A percentile compares a stretch with the other conserved stretches of the same genome.
Evolutionary conservation across 768 basidiomycete species (phyloP).

Genomic region (Pleurotus pulmonarius): DNA sequence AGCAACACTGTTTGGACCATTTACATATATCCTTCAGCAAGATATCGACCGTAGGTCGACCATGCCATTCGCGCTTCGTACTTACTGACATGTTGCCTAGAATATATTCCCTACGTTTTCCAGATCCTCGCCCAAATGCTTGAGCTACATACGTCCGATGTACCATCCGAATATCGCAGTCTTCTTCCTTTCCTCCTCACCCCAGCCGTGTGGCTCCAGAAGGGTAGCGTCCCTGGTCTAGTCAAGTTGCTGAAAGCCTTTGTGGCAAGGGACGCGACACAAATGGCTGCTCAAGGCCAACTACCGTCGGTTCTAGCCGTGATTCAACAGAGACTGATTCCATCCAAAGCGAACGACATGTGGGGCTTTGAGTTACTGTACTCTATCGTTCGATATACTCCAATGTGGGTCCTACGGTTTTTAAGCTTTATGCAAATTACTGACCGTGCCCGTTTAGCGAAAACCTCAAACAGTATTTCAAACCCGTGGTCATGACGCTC

Average conservation of each 20-base stretch:
- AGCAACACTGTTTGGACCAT: constrained; percentile 76
- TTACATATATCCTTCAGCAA: constrained; percentile 83
- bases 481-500: constrained; percentile 70
- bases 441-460: constrained; percentile 9
- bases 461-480: constrained; percentile 69
- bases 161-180: constrained; percentile 75
- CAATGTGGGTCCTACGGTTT: constrained; percentile 54
- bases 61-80: background rate
- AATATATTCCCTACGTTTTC: constrained; percentile 97
- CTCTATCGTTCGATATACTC: constrained; percentile 65
- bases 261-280: constrained; percentile 61
- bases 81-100: constrained; percentile 32
- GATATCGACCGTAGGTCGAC: constrained; percentile 80
- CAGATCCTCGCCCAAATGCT: constrained; percentile 97
- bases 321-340: constrained; percentile 85
- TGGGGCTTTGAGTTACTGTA: constrained; percentile 92
- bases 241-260: constrained; percentile 86
- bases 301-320: constrained; percentile 80
- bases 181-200: constrained; percentile 82
- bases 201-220: constrained; percentile 86
- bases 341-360: constrained; percentile 81
- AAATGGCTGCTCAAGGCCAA: constrained; percentile 71
- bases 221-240: constrained; percentile 92
- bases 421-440: background rate
- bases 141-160: constrained; percentile 60